A percentile compares a stretch with the other conserved stretches of the same genome.
phyloP scores from a whole-genome alignment of 805 yeast genomes.

The Barnettozyma pratensis region DNA sequence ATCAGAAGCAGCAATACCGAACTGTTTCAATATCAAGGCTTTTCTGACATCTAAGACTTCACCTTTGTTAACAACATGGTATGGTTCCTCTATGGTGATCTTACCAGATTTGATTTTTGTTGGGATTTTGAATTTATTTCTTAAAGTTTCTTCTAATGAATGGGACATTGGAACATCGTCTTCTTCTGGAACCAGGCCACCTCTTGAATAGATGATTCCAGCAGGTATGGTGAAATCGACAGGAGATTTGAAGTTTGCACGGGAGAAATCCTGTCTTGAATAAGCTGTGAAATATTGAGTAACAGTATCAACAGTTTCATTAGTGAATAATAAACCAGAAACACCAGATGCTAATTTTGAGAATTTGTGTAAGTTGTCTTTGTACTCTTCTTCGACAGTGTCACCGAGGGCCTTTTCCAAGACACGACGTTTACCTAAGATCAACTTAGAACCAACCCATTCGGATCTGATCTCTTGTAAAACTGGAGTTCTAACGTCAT shows the following conservation, averaged over 20 bases:
- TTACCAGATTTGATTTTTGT: slow-evolving; percentile 89
- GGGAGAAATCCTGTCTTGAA: slow-evolving; percentile 74
- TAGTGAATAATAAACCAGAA: slow-evolving; percentile 83
- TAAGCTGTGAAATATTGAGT: slow-evolving; percentile 78
- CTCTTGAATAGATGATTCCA: slow-evolving; percentile 91
- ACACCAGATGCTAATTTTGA: slow-evolving; percentile 66
- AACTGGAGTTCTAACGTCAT: slow-evolving; percentile 93
- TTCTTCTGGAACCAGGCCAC: slow-evolving; percentile 83
- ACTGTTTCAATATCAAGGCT: slow-evolving; percentile 87
- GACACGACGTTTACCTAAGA: slow-evolving; percentile 91
- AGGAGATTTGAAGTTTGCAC: slow-evolving; percentile 85
- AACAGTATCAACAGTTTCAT: slow-evolving; percentile 88
- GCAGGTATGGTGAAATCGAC: slow-evolving; percentile 80
- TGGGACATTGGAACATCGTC: slow-evolving; percentile 97
- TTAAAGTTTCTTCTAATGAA: slow-evolving; percentile 87
- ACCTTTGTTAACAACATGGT: slow-evolving; percentile 74
- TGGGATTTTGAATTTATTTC: slow-evolving; percentile 87
- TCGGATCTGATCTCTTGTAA: slow-evolving; percentile 88
- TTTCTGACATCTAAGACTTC: slow-evolving; percentile 82
- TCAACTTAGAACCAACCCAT: slow-evolving; percentile 86
- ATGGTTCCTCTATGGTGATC: slow-evolving; percentile 69
- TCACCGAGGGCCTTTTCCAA: slow-evolving; percentile 90
- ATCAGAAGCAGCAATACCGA: slow-evolving; percentile 91
- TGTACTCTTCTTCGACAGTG: slow-evolving; percentile 83
- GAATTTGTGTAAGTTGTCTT: slow-evolving; percentile 72